Evolutionary conservation across 164 flowering plant species (phyloP).

Genomic region (Piper longum): DNA sequence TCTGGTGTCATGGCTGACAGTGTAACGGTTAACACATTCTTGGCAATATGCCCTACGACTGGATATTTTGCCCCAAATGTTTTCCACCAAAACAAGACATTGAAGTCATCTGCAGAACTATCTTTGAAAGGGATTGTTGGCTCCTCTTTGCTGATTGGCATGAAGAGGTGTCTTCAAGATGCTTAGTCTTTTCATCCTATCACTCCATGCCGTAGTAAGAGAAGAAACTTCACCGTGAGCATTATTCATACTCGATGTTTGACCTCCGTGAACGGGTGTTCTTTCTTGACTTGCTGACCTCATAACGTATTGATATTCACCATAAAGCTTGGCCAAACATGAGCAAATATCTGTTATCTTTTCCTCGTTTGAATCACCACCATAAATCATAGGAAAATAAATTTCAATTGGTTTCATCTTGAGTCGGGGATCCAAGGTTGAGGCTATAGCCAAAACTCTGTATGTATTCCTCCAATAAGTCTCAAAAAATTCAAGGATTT

Average conservation of each 20-base stretch:
- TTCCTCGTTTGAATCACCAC: not conserved
- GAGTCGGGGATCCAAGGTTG: slow-evolving; percentile 6
- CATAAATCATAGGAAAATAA: slow-evolving; percentile 5
- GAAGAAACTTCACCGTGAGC: too few species aligned
- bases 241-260: too few species aligned
- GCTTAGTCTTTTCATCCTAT: not conserved
- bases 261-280: too few species aligned
- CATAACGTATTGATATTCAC: too few species aligned
- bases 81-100: slow-evolving; percentile 85
- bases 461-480: slow-evolving; percentile 1
- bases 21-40: slow-evolving; percentile 3
- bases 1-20: slow-evolving; percentile 3
- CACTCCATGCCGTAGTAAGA: not conserved
- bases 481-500: slow-evolving; percentile 2
- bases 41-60: not conserved
- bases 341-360: not conserved
- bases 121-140: not conserved
- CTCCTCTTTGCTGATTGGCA: slow-evolving; percentile 6
- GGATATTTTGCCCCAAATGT: slow-evolving; percentile 64
- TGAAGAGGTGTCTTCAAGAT: not conserved
- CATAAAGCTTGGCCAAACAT: slow-evolving; percentile 1
- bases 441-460: slow-evolving; percentile 3
- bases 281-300: too few species aligned
- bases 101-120: slow-evolving; percentile 25
- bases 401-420: slow-evolving; percentile 5